These are phyloP conservation scores for Botrytis porri DNA, from an alignment of 2,329 filamentous ascomycete genomes.

Conservation along the genomic window DNA sequence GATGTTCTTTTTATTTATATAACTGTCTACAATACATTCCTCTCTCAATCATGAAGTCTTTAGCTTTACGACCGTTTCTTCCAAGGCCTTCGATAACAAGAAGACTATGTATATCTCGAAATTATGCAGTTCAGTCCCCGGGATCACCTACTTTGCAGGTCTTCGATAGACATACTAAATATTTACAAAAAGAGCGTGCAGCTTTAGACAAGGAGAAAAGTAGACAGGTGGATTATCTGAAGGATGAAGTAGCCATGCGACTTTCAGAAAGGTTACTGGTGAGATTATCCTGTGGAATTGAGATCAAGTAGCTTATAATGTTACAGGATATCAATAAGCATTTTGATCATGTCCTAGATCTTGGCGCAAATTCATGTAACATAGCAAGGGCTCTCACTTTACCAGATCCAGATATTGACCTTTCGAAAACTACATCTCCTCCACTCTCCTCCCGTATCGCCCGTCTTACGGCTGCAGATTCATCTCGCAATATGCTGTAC, in stretches of 20 bases:
- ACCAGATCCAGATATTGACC: conserved; percentile 60
- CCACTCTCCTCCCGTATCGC: conserved; percentile 70
- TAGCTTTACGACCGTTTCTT: conserved; percentile 29
- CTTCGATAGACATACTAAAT: conserved; percentile 86
- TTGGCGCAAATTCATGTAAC: conserved; percentile 95
- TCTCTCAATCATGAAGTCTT: conserved; percentile 30
- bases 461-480: conserved; percentile 77
- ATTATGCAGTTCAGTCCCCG: conserved; percentile 75
- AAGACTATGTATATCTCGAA: conserved; percentile 42
- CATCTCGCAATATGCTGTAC: conserved; percentile 72
- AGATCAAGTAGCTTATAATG: conserved; percentile 5
- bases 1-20: not conserved
- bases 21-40: not conserved
- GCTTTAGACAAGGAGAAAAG: conserved; percentile 67
- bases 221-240: conserved; percentile 84
- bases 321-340: conserved; percentile 83
- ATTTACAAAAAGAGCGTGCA: conserved; percentile 85
- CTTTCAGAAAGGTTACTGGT: conserved; percentile 84
- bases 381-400: conserved; percentile 77
- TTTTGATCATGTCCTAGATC: conserved; percentile 81
- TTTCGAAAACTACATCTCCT: conserved; percentile 52
- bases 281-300: conserved; percentile 30
- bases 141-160: conserved; percentile 80
- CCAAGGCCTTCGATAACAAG: conserved; percentile 24
- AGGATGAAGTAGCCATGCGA: conserved; percentile 83